Evolutionary conservation across 495 filamentous ascomycete species (phyloP).

Genomic region (Penicillium steckii): DNA sequence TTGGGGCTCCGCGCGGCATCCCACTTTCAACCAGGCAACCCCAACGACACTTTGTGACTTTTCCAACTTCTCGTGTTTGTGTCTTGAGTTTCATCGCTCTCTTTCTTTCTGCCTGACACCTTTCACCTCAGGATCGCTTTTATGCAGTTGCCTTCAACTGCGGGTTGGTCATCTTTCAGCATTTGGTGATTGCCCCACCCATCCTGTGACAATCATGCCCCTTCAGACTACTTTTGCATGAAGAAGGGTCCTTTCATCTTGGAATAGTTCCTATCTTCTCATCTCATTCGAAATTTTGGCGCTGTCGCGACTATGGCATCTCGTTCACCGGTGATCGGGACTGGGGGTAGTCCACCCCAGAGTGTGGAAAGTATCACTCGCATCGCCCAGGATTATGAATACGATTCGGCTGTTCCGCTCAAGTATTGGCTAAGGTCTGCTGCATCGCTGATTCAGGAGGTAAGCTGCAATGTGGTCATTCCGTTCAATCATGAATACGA

Average conservation of each 20-base stretch:
- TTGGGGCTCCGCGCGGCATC: conserved; percentile 1
- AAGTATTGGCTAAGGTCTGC: conserved; percentile 82
- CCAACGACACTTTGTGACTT: neutral
- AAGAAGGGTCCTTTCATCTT: conserved; percentile 13
- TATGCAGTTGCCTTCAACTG: conserved; percentile 21
- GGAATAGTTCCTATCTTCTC: neutral
- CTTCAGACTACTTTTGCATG: conserved; percentile 10
- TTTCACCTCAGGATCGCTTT: conserved; percentile 12
- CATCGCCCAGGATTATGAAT: conserved; percentile 74
- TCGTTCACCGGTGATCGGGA: conserved; percentile 13
- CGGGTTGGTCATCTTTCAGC: conserved; percentile 14
- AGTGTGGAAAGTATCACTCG: conserved; percentile 69
- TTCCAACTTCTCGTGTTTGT: neutral
- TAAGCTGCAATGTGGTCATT: conserved; percentile 28
- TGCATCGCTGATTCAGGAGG: conserved; percentile 75
- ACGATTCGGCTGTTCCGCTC: conserved; percentile 68
- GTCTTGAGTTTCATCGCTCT: neutral
- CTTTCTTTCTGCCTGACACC: neutral
- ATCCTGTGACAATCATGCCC: conserved; percentile 14
- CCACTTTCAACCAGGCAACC: neutral
- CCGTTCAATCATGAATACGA: neutral
- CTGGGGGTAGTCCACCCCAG: conserved; percentile 49
- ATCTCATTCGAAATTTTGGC: neutral
- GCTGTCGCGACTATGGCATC: conserved; percentile 30
- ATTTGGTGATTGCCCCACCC: conserved; percentile 10